phyloP scores from a whole-genome alignment of 805 yeast species.

The Barnettozyma populi region DNA sequence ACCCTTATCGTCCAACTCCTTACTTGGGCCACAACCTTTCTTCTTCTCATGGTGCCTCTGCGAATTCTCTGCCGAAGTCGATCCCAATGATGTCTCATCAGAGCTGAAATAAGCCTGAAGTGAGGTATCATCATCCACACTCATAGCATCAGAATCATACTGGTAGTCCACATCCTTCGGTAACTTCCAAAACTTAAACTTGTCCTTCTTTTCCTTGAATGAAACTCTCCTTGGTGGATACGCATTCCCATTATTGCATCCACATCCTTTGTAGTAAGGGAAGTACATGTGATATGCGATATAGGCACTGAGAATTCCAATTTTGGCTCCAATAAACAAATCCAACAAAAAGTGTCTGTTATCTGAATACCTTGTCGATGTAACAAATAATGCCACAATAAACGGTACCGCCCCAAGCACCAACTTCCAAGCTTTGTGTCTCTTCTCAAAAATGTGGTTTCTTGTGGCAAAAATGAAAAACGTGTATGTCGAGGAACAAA shows the following conservation, averaged over 20 bases:
- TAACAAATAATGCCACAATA: constrained; percentile 29
- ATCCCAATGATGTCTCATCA: background rate
- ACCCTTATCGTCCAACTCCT: background rate
- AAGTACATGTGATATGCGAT: constrained; percentile 38
- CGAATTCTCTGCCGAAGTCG: background rate
- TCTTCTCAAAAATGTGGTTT: constrained; percentile 30
- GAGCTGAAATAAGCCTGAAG: background rate
- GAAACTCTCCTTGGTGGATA: background rate
- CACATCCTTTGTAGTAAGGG: constrained; percentile 27
- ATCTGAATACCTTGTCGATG: constrained; percentile 42
- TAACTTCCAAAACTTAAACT: constrained; percentile 30
- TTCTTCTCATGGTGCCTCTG: background rate
- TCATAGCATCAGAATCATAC: constrained; percentile 11
- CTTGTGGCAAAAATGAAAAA: constrained; percentile 31
- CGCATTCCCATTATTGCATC: constrained; percentile 16
- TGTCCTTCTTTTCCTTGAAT: constrained; percentile 17
- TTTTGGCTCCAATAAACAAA: constrained; percentile 31
- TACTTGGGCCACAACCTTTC: background rate
- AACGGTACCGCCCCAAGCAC: constrained; percentile 29
- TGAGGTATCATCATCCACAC: constrained; percentile 4
- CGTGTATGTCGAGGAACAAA: constrained; percentile 39
- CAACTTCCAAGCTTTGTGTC: background rate
- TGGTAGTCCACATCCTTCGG: constrained; percentile 25
- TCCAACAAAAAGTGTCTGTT: constrained; percentile 39
- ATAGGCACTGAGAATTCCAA: constrained; percentile 27